Evolutionary conservation across 2,329 filamentous ascomycete genomes (phyloP).

Genomic region (Paramyrothecium roridum): DNA sequence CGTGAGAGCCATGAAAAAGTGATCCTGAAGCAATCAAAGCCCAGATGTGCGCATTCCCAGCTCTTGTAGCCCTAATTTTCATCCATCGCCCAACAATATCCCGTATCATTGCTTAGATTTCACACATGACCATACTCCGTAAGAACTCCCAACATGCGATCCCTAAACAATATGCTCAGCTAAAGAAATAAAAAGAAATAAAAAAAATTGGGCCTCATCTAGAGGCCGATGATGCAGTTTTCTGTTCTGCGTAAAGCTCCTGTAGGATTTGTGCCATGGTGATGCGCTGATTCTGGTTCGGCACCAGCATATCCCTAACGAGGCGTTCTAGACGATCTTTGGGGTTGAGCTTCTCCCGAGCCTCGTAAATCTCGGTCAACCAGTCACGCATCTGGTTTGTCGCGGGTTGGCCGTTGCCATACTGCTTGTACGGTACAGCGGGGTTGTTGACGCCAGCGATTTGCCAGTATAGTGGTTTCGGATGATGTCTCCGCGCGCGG

Average conservation of each 20-base stretch:
- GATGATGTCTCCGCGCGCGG: constrained; percentile 43
- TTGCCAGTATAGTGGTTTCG: constrained; percentile 53
- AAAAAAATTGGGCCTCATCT: constrained; percentile 2
- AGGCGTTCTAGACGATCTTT: constrained; percentile 49
- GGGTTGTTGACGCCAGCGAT: constrained; percentile 53
- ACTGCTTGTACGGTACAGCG: constrained; percentile 24
- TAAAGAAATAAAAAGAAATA: neutral
- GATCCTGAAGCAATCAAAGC: neutral
- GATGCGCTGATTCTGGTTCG: constrained; percentile 48
- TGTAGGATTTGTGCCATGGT: constrained; percentile 49
- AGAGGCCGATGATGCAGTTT: constrained; percentile 1
- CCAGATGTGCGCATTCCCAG: neutral
- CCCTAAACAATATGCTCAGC: neutral
- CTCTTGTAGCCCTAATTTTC: neutral
- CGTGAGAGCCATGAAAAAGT: neutral
- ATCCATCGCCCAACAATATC: neutral
- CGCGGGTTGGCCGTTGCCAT: constrained; percentile 36
- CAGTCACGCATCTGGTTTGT: constrained; percentile 53
- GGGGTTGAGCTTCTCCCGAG: constrained; percentile 40
- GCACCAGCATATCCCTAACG: constrained; percentile 51
- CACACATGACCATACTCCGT: neutral
- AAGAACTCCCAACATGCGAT: no score
- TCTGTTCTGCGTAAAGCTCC: constrained; percentile 34
- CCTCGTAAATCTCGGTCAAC: constrained; percentile 50
- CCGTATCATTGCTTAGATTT: neutral